These are phyloP conservation scores for Naganishia friedmannii DNA, from an alignment of 768 basidiomycete species.

Conservation along the genomic window DNA sequence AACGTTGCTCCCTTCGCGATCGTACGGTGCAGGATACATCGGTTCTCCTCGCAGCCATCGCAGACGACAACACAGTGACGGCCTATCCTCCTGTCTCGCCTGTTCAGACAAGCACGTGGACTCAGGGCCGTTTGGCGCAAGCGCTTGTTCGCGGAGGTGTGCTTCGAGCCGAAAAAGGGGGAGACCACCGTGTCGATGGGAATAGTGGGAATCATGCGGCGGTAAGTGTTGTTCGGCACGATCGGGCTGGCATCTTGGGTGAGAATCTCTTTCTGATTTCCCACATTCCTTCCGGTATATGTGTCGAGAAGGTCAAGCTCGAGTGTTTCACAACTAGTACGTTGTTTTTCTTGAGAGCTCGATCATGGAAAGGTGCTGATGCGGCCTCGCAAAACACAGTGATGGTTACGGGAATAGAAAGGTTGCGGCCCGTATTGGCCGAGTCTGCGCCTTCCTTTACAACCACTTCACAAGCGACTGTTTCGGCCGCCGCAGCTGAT, in stretches of 20 bases:
- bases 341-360: conserved; percentile 1
- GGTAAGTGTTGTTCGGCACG: conserved; percentile 32
- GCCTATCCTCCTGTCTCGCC: not conserved
- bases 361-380: not conserved
- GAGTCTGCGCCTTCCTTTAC: not conserved
- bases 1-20: not conserved
- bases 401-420: not conserved
- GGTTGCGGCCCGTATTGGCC: not conserved
- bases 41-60: conserved; percentile 40
- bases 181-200: conserved; percentile 31
- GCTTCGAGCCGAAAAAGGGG: not conserved
- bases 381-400: not conserved
- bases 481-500: too few species aligned
- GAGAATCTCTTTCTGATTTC: not conserved
- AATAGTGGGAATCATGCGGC: conserved; percentile 48
- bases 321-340: conserved; percentile 42
- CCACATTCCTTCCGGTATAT: not conserved
- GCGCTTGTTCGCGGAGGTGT: not conserved
- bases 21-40: conserved; percentile 39
- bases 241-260: not conserved
- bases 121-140: not conserved
- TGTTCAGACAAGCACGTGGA: not conserved
- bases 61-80: conserved; percentile 10
- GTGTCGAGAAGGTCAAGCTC: conserved; percentile 21
- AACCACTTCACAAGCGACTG: too few species aligned